Percentiles rank a stretch among this genome's conserved stretches.
phyloP scores from a whole-genome alignment of 2,329 filamentous ascomycete genomes.

The Didymella sp. region DNA sequence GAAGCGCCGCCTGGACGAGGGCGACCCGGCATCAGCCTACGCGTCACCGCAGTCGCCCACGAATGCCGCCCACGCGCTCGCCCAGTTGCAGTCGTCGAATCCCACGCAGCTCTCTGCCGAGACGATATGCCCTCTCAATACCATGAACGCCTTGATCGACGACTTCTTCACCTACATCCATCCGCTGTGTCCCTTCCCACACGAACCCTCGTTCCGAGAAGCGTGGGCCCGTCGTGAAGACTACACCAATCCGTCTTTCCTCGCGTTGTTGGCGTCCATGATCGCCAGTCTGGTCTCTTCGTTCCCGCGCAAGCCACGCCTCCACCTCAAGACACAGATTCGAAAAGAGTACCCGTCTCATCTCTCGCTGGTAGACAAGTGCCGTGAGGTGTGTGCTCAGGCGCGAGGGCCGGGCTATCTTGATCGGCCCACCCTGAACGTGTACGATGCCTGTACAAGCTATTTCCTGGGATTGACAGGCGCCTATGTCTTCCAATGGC shows the following conservation, averaged over 20 bases:
- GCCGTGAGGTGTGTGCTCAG: constrained; percentile 71
- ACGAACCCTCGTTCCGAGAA: constrained; percentile 77
- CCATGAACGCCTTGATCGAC: constrained; percentile 73
- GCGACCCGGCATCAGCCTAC: constrained; percentile 48
- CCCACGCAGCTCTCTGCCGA: constrained; percentile 64
- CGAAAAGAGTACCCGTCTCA: constrained; percentile 72
- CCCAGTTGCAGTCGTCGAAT: constrained; percentile 56
- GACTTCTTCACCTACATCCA: constrained; percentile 87
- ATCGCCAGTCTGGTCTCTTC: constrained; percentile 75
- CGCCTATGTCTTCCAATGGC: constrained; percentile 72
- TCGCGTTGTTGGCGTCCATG: constrained; percentile 77
- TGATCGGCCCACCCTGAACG: constrained; percentile 61
- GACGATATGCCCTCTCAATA: constrained; percentile 72
- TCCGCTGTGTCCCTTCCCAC: constrained; percentile 77
- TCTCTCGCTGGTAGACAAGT: constrained; percentile 73
- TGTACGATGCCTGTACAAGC: constrained; percentile 73
- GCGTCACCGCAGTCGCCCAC: constrained; percentile 59
- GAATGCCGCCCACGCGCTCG: constrained; percentile 61
- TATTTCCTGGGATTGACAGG: constrained; percentile 75
- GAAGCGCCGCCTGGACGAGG: constrained; percentile 61
- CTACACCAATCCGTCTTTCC: constrained; percentile 68
- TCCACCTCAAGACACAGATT: constrained; percentile 72
- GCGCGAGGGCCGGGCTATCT: constrained; percentile 68
- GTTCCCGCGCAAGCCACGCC: constrained; percentile 73
- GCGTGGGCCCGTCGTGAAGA: constrained; percentile 73